These are phyloP conservation scores for Penicillium digitatum DNA, from an alignment of 2,329 filamentous ascomycete genomes.

Conservation along the genomic window DNA sequence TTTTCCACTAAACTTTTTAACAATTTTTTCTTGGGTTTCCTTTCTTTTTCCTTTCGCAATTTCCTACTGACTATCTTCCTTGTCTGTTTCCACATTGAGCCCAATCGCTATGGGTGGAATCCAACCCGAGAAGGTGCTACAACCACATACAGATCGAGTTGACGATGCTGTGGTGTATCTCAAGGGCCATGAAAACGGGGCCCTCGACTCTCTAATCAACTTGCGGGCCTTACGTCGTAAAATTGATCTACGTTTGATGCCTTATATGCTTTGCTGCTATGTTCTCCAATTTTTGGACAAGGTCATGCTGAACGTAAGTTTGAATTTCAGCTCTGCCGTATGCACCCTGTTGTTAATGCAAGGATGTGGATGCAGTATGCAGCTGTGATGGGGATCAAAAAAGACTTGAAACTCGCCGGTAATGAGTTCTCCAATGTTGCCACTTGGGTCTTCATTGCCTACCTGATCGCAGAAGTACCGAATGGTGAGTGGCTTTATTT, in stretches of 20 bases:
- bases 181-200: slow-evolving; percentile 11
- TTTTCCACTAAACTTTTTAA: background rate
- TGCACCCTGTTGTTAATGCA: background rate
- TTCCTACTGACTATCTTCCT: too few species aligned
- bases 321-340: background rate
- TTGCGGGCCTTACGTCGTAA: slow-evolving; percentile 26
- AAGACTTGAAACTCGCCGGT: slow-evolving; percentile 51
- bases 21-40: background rate
- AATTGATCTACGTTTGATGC: slow-evolving; percentile 32
- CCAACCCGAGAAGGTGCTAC: slow-evolving; percentile 2
- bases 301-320: slow-evolving; percentile 29
- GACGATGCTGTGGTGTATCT: slow-evolving; percentile 26
- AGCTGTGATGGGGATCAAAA: slow-evolving; percentile 58
- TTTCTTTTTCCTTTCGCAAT: background rate
- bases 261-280: slow-evolving; percentile 34
- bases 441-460: slow-evolving; percentile 59
- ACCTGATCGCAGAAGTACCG: slow-evolving; percentile 55
- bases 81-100: background rate
- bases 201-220: slow-evolving; percentile 12
- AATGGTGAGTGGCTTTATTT: slow-evolving; percentile 44
- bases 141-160: slow-evolving; percentile 1
- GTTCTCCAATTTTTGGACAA: slow-evolving; percentile 36
- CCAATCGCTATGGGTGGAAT: slow-evolving; percentile 14
- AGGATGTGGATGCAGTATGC: slow-evolving; percentile 41
- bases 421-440: slow-evolving; percentile 60